Conservation (phyloP, 225 moss, liverwort and hornwort species). For the Bryum argenteum region DNA sequence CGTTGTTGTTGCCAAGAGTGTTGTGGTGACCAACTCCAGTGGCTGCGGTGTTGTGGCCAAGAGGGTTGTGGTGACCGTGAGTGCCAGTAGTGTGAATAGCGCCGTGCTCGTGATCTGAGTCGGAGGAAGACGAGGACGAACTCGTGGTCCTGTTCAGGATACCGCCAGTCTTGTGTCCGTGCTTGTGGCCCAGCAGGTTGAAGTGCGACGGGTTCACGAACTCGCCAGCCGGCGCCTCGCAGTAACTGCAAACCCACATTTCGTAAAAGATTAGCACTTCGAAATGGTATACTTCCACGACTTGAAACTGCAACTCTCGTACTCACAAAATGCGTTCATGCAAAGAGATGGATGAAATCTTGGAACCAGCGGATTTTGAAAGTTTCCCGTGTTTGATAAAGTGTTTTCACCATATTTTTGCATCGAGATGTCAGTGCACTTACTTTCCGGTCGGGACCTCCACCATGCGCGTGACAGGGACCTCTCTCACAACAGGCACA, state of each 20-base stretch:
- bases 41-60: neutral
- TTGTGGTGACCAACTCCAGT: neutral
- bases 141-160: conserved; percentile 25
- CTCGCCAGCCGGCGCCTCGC: conserved; percentile 50
- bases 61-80: conserved; percentile 14
- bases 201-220: conserved; percentile 58
- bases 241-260: conserved; percentile 36
- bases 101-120: conserved; percentile 18
- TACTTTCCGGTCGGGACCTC: conserved; percentile 72
- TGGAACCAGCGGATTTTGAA: too few relatives aligned
- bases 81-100: conserved; percentile 31
- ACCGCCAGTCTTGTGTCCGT: conserved; percentile 21
- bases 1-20: neutral
- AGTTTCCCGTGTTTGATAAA: too few relatives aligned
- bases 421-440: neutral
- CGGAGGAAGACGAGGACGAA: conserved; percentile 34
- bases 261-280: neutral
- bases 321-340: too few relatives aligned
- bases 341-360: too few relatives aligned
- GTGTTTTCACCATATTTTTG: too few relatives aligned
- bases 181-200: conserved; percentile 46
- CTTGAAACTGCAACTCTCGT: too few relatives aligned
- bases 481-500: conserved; percentile 59
- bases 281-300: too few relatives aligned
- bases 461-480: conserved; percentile 45